Percentiles rank a stretch among this genome's conserved stretches.
phyloP scores from a whole-genome alignment of 2,329 filamentous ascomycete species.

The Xylariaceae sp. region DNA sequence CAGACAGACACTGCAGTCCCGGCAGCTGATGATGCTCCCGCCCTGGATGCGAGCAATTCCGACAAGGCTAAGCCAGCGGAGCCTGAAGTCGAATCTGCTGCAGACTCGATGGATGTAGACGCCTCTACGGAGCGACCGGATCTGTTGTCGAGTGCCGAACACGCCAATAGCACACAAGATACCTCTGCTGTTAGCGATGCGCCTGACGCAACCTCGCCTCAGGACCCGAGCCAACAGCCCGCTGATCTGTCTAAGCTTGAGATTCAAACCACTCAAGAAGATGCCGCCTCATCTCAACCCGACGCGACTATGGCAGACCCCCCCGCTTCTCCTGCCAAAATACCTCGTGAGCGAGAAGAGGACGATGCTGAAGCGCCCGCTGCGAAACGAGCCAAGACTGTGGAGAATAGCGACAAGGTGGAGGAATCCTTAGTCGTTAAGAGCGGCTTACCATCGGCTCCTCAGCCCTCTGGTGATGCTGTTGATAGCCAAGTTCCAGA shows the following conservation, averaged over 20 bases:
- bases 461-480: conserved; percentile 22
- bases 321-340: conserved; percentile 40
- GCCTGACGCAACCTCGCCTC: conserved; percentile 23
- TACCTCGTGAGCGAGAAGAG: conserved; percentile 72
- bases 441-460: conserved; percentile 11
- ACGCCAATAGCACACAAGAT: conserved; percentile 17
- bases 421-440: conserved; percentile 23
- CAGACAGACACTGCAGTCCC: too few relatives aligned
- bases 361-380: conserved; percentile 63
- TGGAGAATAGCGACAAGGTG: conserved; percentile 35
- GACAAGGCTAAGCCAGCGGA: too few relatives aligned
- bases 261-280: conserved; percentile 23
- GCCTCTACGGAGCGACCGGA: conserved; percentile 16
- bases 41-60: too few relatives aligned
- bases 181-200: conserved; percentile 19
- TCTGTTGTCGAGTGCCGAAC: conserved; percentile 15
- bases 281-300: conserved; percentile 13
- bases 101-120: conserved; percentile 29
- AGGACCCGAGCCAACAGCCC: conserved; percentile 27
- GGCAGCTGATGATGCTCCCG: too few relatives aligned
- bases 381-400: conserved; percentile 77
- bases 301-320: conserved; percentile 23
- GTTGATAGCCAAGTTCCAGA: conserved; percentile 33
- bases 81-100: not conserved
- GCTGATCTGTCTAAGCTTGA: conserved; percentile 28